phyloP scores from a whole-genome alignment of 2,329 filamentous ascomycete species.

The Xylariales sp. region DNA sequence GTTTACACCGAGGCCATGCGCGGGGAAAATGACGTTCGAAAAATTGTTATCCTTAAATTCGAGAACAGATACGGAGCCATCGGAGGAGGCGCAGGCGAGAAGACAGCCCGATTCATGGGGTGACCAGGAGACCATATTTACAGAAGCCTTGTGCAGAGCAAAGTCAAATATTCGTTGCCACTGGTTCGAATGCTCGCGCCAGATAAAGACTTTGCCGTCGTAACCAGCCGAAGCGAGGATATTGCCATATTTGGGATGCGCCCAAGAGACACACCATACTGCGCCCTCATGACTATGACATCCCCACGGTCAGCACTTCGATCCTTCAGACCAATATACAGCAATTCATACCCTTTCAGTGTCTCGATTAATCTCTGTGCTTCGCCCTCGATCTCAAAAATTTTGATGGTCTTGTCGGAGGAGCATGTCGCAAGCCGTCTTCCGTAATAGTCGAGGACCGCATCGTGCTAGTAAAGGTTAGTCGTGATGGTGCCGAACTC shows the following conservation, averaged over 20 bases:
- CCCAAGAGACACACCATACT: conserved; percentile 98
- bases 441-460: conserved; percentile 98
- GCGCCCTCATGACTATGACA: conserved; percentile 86
- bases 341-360: conserved; percentile 80
- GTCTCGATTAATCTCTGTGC: conserved; percentile 91
- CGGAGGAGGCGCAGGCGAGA: conserved; percentile 91
- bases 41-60: conserved; percentile 98
- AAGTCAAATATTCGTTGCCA: conserved; percentile 95
- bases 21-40: conserved; percentile 88
- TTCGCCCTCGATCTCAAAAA: conserved; percentile 97
- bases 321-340: conserved; percentile 9
- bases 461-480: conserved; percentile 78
- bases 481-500: conserved; percentile 26
- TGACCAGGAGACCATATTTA: conserved; percentile 98
- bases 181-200: conserved; percentile 83
- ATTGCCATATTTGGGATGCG: conserved; percentile 97
- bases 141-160: conserved; percentile 91
- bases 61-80: conserved; percentile 92
- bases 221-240: conserved; percentile 96
- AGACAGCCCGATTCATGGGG: conserved; percentile 95
- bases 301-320: conserved; percentile 37
- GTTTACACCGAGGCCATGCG: conserved; percentile 94
- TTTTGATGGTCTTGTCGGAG: conserved; percentile 98
- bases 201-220: conserved; percentile 98
- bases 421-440: conserved; percentile 96